Percentiles rank a stretch among this genome's conserved stretches.
phyloP scores from a whole-genome alignment of 2,329 filamentous ascomycete genomes.

The Alternaria triticimaculans region DNA sequence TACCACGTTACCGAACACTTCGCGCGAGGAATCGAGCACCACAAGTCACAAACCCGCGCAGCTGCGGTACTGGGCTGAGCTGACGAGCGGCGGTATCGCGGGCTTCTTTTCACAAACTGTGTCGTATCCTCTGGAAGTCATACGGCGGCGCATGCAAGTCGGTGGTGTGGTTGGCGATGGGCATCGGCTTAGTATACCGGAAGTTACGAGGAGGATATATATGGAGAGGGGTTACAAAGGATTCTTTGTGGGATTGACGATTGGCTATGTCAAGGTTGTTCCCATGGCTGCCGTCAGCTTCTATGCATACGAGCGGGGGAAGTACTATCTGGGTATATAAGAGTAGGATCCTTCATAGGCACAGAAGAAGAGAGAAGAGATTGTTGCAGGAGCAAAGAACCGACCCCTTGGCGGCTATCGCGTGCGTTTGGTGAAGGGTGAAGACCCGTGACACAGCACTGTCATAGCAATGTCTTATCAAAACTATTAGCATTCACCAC shows the following conservation, averaged over 20 bases:
- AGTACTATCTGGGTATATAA: slow-evolving; percentile 60
- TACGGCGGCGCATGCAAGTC: slow-evolving; percentile 93
- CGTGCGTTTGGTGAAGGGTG: neutral
- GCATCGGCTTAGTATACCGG: slow-evolving; percentile 74
- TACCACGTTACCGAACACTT: slow-evolving; percentile 74
- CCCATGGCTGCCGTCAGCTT: slow-evolving; percentile 82
- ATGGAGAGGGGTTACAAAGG: slow-evolving; percentile 77
- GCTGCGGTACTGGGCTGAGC: slow-evolving; percentile 84
- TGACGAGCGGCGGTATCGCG: slow-evolving; percentile 82
- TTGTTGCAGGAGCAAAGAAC: neutral
- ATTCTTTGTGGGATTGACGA: slow-evolving; percentile 91
- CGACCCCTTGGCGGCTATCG: neutral
- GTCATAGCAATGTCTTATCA: neutral
- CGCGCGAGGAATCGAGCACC: slow-evolving; percentile 42
- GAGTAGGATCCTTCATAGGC: slow-evolving; percentile 12
- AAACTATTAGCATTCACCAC: neutral
- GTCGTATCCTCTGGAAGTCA: slow-evolving; percentile 93
- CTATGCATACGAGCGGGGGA: slow-evolving; percentile 71
- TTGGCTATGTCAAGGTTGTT: slow-evolving; percentile 93
- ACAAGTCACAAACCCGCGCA: slow-evolving; percentile 67
- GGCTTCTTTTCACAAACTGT: slow-evolving; percentile 89
- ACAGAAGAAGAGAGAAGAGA: neutral
- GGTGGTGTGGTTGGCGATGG: slow-evolving; percentile 93
- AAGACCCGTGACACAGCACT: neutral
- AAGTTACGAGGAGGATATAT: slow-evolving; percentile 79